Evolutionary conservation across 1,284 basidiomycete species (phyloP), one percentile per base, ranked within the genome.

Genomic region (Sphagnurus paluster): DNA sequence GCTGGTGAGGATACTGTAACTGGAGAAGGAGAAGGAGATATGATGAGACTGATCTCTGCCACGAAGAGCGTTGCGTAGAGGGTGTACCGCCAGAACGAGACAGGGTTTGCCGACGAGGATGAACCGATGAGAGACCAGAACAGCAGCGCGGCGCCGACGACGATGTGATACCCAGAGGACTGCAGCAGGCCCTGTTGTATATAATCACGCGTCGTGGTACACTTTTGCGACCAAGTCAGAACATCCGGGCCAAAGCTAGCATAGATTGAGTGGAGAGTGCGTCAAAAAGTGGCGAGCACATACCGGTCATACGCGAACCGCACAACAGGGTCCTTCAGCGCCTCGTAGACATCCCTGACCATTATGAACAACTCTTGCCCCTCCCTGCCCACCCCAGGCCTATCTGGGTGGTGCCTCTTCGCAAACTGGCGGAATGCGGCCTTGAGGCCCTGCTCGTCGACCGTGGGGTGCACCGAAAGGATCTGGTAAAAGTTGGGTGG

Each of bases 221-320:
- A 84, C 20, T 60, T 54, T 21, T 82, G 69, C 25, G 71, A 75
- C 88, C 90, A 93, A 0, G 56, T 60, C 17, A 90, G 55, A 2
- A 85, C 82, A 23, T 82, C 79, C 3, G 87, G 82, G 0, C 91
- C 91, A 58, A 94, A 94, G 48, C 90, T 74, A 7, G 25, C 38
- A 21, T 25, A 14, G 19, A 2, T 34, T 13, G 16, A 16, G 17
- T 21, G n/a, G 26, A 17, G 7, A 25, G 24, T 23, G 20, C 7
- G n/a, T 26, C n/a, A 39, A 39, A 33, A 21, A 5, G 28, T 20
- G 7, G 11, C 14, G 39, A 42, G 26, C 14, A 61, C 75, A 46
- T 46, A 85, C 87, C 80, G 73, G 67, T 95, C 92, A 63, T 95
- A 95, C 0, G 91, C 92, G 68, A 90, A 93, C 37, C 91, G 70